A percentile compares a stretch with the other conserved stretches of the same genome.
Conservation (phyloP, 768 basidiomycete species). For the Hysterangium stoloniferum region DNA sequence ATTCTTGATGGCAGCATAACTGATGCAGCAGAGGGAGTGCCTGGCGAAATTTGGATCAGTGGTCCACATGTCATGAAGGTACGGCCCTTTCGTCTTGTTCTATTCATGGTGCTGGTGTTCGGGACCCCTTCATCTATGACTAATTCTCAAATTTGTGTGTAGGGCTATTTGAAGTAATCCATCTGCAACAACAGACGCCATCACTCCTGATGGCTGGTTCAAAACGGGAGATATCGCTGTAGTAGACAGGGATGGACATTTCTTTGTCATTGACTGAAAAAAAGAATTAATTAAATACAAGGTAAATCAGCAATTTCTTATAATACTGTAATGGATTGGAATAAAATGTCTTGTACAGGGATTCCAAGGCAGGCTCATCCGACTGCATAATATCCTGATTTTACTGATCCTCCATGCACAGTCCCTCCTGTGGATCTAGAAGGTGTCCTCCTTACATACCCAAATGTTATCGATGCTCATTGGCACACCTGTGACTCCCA, state of each 20-base stretch:
- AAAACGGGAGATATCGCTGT: conserved; percentile 47
- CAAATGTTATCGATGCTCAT: background rate
- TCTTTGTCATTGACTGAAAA: conserved; percentile 51
- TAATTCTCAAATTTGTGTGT: too few species aligned
- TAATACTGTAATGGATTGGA: too few species aligned
- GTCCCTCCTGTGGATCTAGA: conserved; percentile 3
- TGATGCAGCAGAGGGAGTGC: conserved; percentile 30
- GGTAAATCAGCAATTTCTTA: background rate
- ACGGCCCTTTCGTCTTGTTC: background rate
- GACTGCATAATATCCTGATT: too few species aligned
- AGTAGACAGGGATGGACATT: conserved; percentile 49
- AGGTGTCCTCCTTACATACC: background rate
- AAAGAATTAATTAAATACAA: conserved; percentile 15
- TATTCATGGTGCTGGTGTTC: background rate
- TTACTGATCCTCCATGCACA: conserved; percentile 6
- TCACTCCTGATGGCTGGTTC: conserved; percentile 52
- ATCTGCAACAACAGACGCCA: conserved; percentile 39
- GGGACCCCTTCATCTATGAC: background rate
- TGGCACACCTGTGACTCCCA: too few species aligned
- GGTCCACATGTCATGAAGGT: conserved; percentile 46
- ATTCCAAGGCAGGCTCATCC: background rate
- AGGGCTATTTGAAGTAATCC: conserved; percentile 29
- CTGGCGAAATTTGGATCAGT: conserved; percentile 77
- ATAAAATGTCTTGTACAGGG: too few species aligned
- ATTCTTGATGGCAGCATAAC: conserved; percentile 45